phyloP scores from a whole-genome alignment of 176 grass and related monocot species.

The Oryza coarctata region DNA sequence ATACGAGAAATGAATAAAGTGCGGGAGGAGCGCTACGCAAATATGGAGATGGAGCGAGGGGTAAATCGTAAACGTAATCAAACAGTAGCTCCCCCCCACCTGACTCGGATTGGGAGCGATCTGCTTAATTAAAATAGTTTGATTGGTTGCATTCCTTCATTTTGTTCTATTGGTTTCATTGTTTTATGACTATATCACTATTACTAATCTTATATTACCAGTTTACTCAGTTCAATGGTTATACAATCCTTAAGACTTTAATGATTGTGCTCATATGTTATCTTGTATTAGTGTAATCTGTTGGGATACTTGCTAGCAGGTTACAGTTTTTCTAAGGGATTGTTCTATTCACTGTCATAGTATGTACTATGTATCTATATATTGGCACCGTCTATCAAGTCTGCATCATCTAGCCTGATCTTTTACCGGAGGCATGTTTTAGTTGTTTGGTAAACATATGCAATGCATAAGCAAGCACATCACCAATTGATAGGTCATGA shows the following conservation, averaged over 20 bases:
- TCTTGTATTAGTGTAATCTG: not conserved
- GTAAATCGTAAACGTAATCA: not conserved
- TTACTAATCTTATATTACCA: not conserved
- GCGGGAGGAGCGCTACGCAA: not conserved
- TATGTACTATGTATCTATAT: not conserved
- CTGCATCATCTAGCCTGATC: not conserved
- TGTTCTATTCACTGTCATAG: not conserved
- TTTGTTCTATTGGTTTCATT: not conserved
- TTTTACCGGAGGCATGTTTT: not conserved
- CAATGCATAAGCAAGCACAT: not conserved
- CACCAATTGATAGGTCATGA: not conserved
- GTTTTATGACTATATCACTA: not conserved
- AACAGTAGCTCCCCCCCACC: not conserved
- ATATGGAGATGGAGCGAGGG: constrained; percentile 18
- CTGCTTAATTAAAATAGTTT: no score
- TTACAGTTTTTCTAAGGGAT: constrained; percentile 8
- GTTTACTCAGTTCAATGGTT: not conserved
- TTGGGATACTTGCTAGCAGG: not conserved
- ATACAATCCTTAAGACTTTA: not conserved
- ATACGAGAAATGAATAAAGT: constrained; percentile 15
- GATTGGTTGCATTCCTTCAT: no score
- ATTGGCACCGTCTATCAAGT: not conserved
- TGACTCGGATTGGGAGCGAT: not conserved
- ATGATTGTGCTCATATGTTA: not conserved
- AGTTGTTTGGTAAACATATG: not conserved